Evolutionary conservation across 306 rosid species (phyloP), one percentile per base, ranked within the genome.

Genomic region (Medicago lupulina): DNA sequence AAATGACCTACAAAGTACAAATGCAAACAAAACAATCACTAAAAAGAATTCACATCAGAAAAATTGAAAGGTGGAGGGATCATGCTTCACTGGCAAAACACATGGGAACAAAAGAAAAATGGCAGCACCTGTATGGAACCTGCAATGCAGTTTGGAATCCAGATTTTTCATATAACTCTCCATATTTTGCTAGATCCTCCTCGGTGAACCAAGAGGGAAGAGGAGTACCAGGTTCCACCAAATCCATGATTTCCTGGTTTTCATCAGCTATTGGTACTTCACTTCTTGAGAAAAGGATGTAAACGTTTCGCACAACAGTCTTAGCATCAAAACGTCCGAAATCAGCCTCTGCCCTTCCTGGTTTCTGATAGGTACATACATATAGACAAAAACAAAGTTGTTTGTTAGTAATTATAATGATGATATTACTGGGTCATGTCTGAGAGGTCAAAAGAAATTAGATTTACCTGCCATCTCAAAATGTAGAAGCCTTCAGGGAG

Each of bases 261-360:
- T 88, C 96, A 19, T 80, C 54, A 62, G 96, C 97, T 76, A 87
- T 84, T 31, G 96, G 96, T n/a, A 93, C 21, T 73, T 88, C 96
- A 54, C 88, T 89, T 72, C 70, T 76, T 25, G 97, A 89, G 84
- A 93, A 93, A 73, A 93, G 97, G 70, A 86, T 88, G 85, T 88
- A 91, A n/a, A 91, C 21, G 16, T 88, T 93, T 14, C 85, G 79
- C 15, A 93, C 86, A 17, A 91, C 93, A 2, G 90, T 89, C 79
- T 86, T 89, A 0, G 80, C 88, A 57, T 91, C 88, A 18, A 91
- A 72, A 14, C 96, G 96, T 57, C 91, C 85, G 67, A 91, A 93
- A 89, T 91, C 97, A 67, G 91, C 89, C 77, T 93, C 98, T 9
- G 96, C 94, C 65, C 94, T 80, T 2, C 97, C 96, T 12, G 96